These are phyloP conservation scores for Tetracladium marchalianum DNA, from an alignment of 495 filamentous ascomycete genomes.

Conservation along the genomic window DNA sequence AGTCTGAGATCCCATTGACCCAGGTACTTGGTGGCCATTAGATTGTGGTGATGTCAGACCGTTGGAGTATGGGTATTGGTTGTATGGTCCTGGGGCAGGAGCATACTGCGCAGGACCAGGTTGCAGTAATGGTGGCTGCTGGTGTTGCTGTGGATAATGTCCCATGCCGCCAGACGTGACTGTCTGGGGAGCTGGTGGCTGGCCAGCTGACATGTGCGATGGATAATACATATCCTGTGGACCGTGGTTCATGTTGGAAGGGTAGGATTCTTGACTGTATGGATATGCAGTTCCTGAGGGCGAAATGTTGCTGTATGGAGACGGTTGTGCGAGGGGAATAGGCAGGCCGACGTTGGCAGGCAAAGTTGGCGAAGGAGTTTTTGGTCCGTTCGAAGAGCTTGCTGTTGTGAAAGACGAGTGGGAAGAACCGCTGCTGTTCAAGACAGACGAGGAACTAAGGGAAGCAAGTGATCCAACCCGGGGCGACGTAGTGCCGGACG, in stretches of 20 bases:
- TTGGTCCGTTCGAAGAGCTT: constrained; percentile 45
- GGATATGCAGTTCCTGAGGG: constrained; percentile 40
- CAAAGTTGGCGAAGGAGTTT: constrained; percentile 44
- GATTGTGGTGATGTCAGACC: constrained; percentile 67
- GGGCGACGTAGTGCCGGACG: constrained; percentile 56
- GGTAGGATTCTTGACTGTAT: constrained; percentile 35
- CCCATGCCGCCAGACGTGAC: constrained; percentile 66
- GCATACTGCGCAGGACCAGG: constrained; percentile 64
- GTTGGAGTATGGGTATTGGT: constrained; percentile 64
- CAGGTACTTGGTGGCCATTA: constrained; percentile 57
- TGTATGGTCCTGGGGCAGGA: constrained; percentile 50
- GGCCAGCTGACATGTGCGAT: constrained; percentile 71
- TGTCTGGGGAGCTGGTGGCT: constrained; percentile 69
- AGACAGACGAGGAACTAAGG: constrained; percentile 28
- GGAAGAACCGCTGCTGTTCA: constrained; percentile 35
- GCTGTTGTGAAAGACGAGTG: constrained; percentile 44
- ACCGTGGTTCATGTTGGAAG: constrained; percentile 72
- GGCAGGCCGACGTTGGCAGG: constrained; percentile 28
- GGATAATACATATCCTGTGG: constrained; percentile 80
- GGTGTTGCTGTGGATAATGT: constrained; percentile 61
- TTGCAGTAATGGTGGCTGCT: constrained; percentile 73
- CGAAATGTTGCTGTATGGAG: constrained; percentile 38
- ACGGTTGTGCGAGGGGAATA: constrained; percentile 35
- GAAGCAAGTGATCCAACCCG: constrained; percentile 59
- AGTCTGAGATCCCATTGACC: constrained; percentile 46